These are phyloP conservation scores for Populus pruinosa DNA, from an alignment of 345 rosid species.

Conservation along the genomic window DNA sequence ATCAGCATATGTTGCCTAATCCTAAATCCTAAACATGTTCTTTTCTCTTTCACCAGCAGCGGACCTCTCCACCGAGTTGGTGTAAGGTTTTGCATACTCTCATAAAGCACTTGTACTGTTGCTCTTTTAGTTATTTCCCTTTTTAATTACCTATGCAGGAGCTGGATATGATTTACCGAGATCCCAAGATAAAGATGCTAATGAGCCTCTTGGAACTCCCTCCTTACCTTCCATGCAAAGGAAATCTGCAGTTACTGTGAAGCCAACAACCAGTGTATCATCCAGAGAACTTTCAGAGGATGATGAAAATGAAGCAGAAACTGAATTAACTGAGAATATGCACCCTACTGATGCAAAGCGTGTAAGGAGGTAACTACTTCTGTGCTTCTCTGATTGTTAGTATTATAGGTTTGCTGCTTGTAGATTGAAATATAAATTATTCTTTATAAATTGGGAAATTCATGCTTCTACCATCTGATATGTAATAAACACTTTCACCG, in stretches of 20 bases:
- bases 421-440: background rate
- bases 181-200: constrained; percentile 39
- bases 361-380: constrained; percentile 21
- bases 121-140: constrained; percentile 6
- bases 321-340: constrained; percentile 37
- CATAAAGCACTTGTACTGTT: background rate
- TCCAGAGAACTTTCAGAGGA: constrained; percentile 26
- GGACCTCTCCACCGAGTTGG: background rate
- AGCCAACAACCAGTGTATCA: constrained; percentile 22
- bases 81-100: background rate
- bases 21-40: background rate
- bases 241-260: constrained; percentile 21
- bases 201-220: constrained; percentile 27
- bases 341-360: constrained; percentile 24
- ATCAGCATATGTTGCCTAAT: background rate
- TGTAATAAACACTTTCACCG: background rate
- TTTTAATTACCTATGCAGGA: constrained; percentile 24
- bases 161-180: constrained; percentile 24
- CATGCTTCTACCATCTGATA: background rate
- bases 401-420: background rate
- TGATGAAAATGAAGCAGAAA: constrained; percentile 32
- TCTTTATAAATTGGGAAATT: background rate
- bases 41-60: constrained; percentile 1
- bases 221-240: constrained; percentile 32
- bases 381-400: constrained; percentile 7